These are phyloP conservation scores for Sporopachydermia quercuum DNA, from an alignment of 805 yeast species.

Conservation along the genomic window DNA sequence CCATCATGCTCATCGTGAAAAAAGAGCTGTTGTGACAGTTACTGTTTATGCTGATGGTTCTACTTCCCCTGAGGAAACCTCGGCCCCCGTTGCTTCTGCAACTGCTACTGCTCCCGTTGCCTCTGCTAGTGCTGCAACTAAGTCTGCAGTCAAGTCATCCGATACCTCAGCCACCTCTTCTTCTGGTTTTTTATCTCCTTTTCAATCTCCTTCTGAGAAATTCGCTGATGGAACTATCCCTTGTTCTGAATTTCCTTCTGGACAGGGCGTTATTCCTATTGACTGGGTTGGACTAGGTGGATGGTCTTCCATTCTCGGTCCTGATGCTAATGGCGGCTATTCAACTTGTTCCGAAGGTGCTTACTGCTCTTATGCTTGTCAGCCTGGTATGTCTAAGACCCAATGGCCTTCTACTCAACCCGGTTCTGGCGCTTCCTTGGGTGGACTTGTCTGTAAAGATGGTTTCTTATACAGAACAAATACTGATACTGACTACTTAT, in stretches of 20 bases:
- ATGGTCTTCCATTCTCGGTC: constrained; percentile 31
- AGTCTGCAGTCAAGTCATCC: constrained; percentile 18
- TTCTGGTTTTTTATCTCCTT: constrained; percentile 38
- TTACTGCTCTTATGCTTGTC: constrained; percentile 69
- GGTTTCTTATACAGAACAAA: constrained; percentile 81
- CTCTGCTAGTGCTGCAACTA: constrained; percentile 10
- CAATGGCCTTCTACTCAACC: constrained; percentile 68
- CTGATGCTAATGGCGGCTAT: constrained; percentile 28
- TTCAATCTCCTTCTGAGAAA: constrained; percentile 30
- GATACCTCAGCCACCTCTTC: constrained; percentile 22
- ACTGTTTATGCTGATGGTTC: constrained; percentile 3
- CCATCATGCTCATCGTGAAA: background rate
- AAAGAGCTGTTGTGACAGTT: constrained; percentile 1
- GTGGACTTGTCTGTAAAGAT: constrained; percentile 50
- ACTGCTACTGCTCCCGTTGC: constrained; percentile 9
- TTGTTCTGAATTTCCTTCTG: constrained; percentile 62
- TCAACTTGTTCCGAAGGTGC: constrained; percentile 48
- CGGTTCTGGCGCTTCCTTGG: constrained; percentile 50
- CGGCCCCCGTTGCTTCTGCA: constrained; percentile 5
- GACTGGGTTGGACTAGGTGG: constrained; percentile 41
- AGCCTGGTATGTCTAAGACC: constrained; percentile 69
- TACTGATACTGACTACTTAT: constrained; percentile 48
- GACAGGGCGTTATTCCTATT: constrained; percentile 52
- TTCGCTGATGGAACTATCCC: constrained; percentile 58
- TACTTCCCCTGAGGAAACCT: constrained; percentile 1